Conservation (phyloP, 2,329 filamentous ascomycete species). For the Chaetomium sp. region DNA sequence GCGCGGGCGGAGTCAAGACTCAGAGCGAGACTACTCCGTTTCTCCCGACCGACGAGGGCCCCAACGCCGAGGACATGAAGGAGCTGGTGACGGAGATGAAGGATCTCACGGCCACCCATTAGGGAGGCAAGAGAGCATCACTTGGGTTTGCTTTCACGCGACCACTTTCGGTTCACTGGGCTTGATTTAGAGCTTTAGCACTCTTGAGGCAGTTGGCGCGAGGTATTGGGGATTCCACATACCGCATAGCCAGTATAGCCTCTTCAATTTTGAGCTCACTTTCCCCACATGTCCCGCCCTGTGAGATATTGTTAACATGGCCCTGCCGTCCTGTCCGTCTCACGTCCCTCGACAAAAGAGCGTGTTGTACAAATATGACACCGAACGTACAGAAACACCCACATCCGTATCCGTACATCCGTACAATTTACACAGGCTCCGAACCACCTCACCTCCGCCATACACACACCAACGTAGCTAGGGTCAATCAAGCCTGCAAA, state of each 20-base stretch:
- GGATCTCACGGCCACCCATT: conserved; percentile 2
- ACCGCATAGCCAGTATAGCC: not conserved
- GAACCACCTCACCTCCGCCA: not conserved
- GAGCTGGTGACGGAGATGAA: conserved; percentile 6
- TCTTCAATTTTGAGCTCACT: conserved; percentile 13
- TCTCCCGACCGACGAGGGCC: not conserved
- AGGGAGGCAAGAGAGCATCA: not conserved
- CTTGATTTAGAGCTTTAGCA: not conserved
- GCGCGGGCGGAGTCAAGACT: not conserved
- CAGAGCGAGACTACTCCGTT: not conserved
- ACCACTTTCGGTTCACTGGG: not conserved
- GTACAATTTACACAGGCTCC: not conserved
- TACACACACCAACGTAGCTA: not conserved
- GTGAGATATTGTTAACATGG: not conserved
- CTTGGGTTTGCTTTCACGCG: not conserved
- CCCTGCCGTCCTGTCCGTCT: not conserved
- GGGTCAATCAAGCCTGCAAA: conserved; percentile 22
- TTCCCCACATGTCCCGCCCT: not conserved
- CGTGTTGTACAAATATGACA: not conserved
- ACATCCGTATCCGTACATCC: conserved; percentile 4
- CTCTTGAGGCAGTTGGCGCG: not conserved
- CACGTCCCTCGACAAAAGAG: not conserved
- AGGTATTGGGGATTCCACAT: not conserved
- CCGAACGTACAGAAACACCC: not conserved
- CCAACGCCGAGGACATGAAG: not conserved